phyloP scores from a whole-genome alignment of 225 moss, liverwort and hornwort species.

The Antitrichia curtipendula region DNA sequence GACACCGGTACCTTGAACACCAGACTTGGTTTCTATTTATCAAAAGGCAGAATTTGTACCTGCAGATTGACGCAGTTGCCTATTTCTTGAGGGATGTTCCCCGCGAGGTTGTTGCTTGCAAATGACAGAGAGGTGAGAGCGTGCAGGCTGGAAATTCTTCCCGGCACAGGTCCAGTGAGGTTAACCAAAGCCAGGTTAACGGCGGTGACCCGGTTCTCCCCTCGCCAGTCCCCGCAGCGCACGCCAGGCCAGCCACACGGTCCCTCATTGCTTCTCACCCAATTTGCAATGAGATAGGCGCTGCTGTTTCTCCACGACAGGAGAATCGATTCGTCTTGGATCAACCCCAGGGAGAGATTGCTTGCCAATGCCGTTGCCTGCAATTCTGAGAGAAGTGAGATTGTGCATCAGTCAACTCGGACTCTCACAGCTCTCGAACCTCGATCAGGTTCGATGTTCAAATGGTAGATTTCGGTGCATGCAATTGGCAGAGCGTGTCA shows the following conservation, averaged over 20 bases:
- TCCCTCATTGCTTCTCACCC: constrained; percentile 2
- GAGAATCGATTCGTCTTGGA: constrained; percentile 3
- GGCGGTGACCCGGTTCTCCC: constrained; percentile 21
- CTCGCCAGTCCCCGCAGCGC: constrained; percentile 11
- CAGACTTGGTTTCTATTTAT: not conserved
- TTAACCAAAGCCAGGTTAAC: constrained; percentile 2
- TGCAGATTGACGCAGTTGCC: constrained; percentile 46
- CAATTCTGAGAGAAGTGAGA: constrained; percentile 22
- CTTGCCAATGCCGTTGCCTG: not conserved
- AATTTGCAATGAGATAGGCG: not conserved
- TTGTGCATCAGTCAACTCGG: not conserved
- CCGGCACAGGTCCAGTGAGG: constrained; percentile 10
- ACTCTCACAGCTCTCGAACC: not conserved
- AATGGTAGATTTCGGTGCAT: not conserved
- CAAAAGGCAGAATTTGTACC: not conserved
- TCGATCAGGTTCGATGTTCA: not conserved
- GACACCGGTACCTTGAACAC: no score
- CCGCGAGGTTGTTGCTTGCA: constrained; percentile 30
- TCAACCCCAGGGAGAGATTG: constrained; percentile 2
- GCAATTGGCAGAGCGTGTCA: not conserved
- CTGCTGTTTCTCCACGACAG: constrained; percentile 11
- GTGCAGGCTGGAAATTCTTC: constrained; percentile 1
- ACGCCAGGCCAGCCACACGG: constrained; percentile 32
- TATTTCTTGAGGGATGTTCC: constrained; percentile 38
- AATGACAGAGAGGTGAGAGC: constrained; percentile 33